Base-by-base conservation (phyloP, 495 filamentous ascomycete species). In the Lophiostoma macrostomum region DNA sequence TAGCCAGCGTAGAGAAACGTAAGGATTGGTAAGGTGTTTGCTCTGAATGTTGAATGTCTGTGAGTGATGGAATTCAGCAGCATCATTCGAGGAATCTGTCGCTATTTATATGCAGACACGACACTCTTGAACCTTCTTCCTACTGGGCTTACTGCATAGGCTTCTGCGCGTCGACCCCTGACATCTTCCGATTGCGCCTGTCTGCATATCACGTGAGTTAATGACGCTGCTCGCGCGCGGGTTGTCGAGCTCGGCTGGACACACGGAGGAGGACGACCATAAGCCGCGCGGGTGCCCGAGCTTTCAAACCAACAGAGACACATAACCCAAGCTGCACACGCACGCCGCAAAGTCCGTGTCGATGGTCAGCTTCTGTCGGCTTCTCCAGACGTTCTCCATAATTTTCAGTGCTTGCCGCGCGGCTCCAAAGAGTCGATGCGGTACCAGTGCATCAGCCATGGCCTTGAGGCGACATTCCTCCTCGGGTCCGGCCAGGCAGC, bases 351-450 rank as follows among this genome's bases (percentile, higher is more conserved):
- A 29, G 32, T 60, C 56, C 12, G 23, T 29, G 52, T 44, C 42
- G n/a, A 34, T 28, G 23, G n/a, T 18, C 10, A 35, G 6, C 29
- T 49, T n/a, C n/a, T n/a, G n/a, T n/a, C n/a, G n/a, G n/a, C 59
- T 63, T 0, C 60, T 46, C 77, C 78, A 80, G 20, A 76, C 78
- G 19, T 67, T 63, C 48, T 75, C 69, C 73, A 80, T 74, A 35
- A 80, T 73, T 16, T 69, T 66, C 34, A 77, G 59, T 14, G 74
- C 73, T 55, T 76, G 74, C 29, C 49, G 65, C 34, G 73, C 45
- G 2, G 75, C 69, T 14, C 76, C 75, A 56, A 79, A 76, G 10
- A 73, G 54, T 44, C 64, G 65, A 19, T 69, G 58, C 4, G 70
- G 67, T 20, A 70, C 67, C 56, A 79, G 57, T 11, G 56, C 53